Percentiles rank a stretch among this genome's conserved stretches.
phyloP scores from a whole-genome alignment of 345 rosid species.

The Corymbia maculata region DNA sequence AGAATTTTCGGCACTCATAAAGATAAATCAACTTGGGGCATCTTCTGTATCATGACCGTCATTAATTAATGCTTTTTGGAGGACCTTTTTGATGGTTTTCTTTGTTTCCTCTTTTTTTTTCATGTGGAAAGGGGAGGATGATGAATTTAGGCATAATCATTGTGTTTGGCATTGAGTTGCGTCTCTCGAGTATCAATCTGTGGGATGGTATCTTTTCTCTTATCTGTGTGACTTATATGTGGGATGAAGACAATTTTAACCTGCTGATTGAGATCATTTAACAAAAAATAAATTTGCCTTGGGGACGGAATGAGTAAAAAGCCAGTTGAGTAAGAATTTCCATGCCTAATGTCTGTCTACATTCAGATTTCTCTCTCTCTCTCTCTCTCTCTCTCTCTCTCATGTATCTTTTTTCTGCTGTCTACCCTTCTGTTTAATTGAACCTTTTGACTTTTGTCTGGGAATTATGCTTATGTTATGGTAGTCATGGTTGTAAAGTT shows the following conservation, averaged over 20 bases:
- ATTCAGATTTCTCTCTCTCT: background rate
- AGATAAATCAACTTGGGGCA: background rate
- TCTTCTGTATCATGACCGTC: background rate
- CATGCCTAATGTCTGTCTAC: background rate
- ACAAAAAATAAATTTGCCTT: background rate
- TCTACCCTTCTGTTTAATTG: background rate
- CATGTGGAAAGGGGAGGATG: background rate
- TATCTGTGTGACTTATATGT: background rate
- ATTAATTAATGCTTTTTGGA: background rate
- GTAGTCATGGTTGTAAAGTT: background rate
- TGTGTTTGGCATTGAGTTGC: background rate
- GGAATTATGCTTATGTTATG: background rate
- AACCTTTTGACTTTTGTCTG: background rate
- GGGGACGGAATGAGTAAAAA: background rate
- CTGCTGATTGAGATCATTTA: background rate
- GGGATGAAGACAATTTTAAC: background rate
- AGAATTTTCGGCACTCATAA: background rate
- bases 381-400: background rate
- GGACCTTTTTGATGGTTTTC: background rate
- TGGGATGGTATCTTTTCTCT: background rate
- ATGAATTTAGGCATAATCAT: background rate
- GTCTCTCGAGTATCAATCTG: background rate
- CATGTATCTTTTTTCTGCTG: background rate
- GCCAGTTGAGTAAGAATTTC: background rate
- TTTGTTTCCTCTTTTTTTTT: background rate